Percentiles rank a stretch among this genome's conserved stretches.
Evolutionary conservation across 768 basidiomycete species (phyloP).

Genomic region (Lyophyllum decastes): DNA sequence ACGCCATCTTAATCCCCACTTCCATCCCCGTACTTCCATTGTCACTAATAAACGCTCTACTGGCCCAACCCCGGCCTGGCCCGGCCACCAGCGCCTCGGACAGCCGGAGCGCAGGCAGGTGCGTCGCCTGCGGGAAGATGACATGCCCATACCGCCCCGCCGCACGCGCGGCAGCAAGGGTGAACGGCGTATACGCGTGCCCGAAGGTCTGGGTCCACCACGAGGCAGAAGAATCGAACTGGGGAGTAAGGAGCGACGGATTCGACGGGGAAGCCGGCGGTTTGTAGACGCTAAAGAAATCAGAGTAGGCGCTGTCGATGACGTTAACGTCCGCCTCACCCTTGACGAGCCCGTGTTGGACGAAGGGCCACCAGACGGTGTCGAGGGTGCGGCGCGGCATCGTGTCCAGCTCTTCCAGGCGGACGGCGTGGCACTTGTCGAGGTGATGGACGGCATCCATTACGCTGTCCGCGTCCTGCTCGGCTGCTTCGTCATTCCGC

Average conservation of each 20-base stretch:
- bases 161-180: constrained; percentile 85
- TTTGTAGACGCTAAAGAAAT: constrained; percentile 80
- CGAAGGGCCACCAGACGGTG: constrained; percentile 96
- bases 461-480: constrained; percentile 23
- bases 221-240: constrained; percentile 91
- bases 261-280: constrained; percentile 20
- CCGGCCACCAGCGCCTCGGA: constrained; percentile 80
- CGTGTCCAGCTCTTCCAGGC: constrained; percentile 72
- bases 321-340: constrained; percentile 77
- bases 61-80: constrained; percentile 90
- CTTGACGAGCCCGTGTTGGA: constrained; percentile 80
- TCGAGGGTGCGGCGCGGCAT: constrained; percentile 81
- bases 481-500: constrained; percentile 14
- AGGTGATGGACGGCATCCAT: constrained; percentile 56
- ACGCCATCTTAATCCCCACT: constrained; percentile 96
- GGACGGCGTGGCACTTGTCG: constrained; percentile 58
- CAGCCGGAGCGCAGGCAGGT: constrained; percentile 82
- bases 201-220: constrained; percentile 98
- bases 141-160: constrained; percentile 96
- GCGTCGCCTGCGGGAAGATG: constrained; percentile 89
- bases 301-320: constrained; percentile 87
- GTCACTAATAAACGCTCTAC: constrained; percentile 89
- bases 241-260: constrained; percentile 41
- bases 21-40: constrained; percentile 97
- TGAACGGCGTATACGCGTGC: constrained; percentile 74